Evolutionary conservation across 306 rosid species (phyloP).

Genomic region (Psophocarpus tetragonolobus): DNA sequence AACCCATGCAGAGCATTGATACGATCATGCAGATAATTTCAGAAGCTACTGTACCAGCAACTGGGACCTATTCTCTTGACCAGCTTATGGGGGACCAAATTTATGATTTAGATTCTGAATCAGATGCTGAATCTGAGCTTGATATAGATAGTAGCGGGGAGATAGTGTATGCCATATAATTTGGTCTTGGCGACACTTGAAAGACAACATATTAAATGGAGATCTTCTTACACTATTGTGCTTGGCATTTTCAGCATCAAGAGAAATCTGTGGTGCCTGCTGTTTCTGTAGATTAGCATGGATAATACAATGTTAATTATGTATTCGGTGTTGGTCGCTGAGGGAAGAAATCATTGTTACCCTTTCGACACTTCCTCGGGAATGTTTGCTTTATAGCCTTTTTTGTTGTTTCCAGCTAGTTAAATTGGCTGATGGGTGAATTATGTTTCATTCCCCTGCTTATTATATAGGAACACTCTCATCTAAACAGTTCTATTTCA

Average conservation of each 20-base stretch:
- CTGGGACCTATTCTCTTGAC: conserved; percentile 56
- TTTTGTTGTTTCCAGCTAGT: conserved; percentile 14
- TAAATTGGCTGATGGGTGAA: conserved; percentile 29
- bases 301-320: conserved; percentile 34
- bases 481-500: conserved; percentile 20
- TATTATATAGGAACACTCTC: not conserved
- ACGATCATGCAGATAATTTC: conserved; percentile 84
- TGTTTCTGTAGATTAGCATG: conserved; percentile 41
- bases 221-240: not conserved
- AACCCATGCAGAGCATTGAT: conserved; percentile 82
- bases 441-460: conserved; percentile 28
- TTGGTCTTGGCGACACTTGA: not conserved
- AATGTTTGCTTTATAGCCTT: conserved; percentile 36
- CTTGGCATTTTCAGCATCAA: conserved; percentile 21
- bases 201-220: conserved; percentile 11
- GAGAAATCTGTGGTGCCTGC: conserved; percentile 6
- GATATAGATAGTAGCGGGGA: conserved; percentile 91
- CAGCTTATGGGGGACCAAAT: conserved; percentile 52
- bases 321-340: conserved; percentile 31
- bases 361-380: conserved; percentile 29
- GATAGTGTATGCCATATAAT: conserved; percentile 76
- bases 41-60: conserved; percentile 86
- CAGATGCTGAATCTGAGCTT: conserved; percentile 74
- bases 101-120: conserved; percentile 70
- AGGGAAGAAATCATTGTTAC: conserved; percentile 16